Base-by-base conservation (phyloP, 2,329 filamentous ascomycete species). In the Ophiostoma perfectum region DNA sequence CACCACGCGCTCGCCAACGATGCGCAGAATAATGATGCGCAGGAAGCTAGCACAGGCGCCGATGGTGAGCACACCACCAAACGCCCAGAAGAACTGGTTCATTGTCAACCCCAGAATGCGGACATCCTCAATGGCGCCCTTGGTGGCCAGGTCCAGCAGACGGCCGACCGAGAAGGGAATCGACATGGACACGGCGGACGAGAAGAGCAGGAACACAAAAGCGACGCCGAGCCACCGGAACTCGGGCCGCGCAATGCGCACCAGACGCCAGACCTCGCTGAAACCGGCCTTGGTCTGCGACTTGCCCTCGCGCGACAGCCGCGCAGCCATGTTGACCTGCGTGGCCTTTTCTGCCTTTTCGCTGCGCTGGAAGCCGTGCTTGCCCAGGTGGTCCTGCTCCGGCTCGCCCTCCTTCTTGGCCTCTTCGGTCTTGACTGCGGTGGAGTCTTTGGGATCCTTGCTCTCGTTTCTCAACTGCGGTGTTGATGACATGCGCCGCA, bases 151-250 rank as follows among this genome's bases (percentile, higher is more conserved):
- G 78, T 99, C 95, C 77, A 99, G 82, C 71, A 99, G 96, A 76
- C 93, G 94, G 68, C 95, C 95, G 72, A 99, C 96, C 0, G 93
- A 96, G 76, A 97, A 97, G 1, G 95, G 95, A 70, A 99, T 91
- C 2, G 92, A 93, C 90, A 99, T 96, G 69, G 93, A 96, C 73
- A 99, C 93, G 66, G 88, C 86, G 4, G 94, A 98, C 16, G 94
- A 97, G 71, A 97, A 84, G 69, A 99, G 83, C 66, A 99, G 83
- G 76, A 97, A 90, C 68, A 90, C 77, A 76, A 98, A 94, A 3
- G 96, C 96, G 72, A 90, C 78, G 6, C 82, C 84, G 16, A 99
- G 86, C 78, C 91, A 90, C 75, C 84, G 89, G 42, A 90, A 80
- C 80, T 99, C 95, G 2, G 94, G 94, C 68, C 86, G 84, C 12